Percentiles rank a stretch among this genome's conserved stretches.
Conservation (phyloP, 495 filamentous ascomycete species). For the Wilcoxina mikolae region DNA sequence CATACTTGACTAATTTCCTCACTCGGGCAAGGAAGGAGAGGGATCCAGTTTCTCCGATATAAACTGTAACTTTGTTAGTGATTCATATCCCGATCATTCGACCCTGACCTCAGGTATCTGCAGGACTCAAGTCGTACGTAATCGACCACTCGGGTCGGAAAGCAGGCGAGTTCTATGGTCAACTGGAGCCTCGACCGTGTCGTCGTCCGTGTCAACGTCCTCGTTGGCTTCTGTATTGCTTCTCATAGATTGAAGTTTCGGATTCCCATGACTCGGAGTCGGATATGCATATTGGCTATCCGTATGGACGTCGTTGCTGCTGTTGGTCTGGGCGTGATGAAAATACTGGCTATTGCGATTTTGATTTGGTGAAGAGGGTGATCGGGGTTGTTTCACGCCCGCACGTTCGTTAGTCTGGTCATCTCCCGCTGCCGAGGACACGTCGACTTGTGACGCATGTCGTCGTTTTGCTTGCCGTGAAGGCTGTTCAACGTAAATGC, state of each 20-base stretch:
- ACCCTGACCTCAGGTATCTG: too few species aligned
- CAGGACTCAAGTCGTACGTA: slow-evolving; percentile 5
- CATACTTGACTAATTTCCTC: slow-evolving; percentile 1
- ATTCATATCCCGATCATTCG: not conserved
- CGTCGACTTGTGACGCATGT: too few species aligned
- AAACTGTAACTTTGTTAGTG: slow-evolving; percentile 2
- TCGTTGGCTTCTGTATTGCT: not conserved
- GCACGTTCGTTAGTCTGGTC: not conserved
- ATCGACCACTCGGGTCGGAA: slow-evolving; percentile 1
- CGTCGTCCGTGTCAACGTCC: not conserved
- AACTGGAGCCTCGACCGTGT: slow-evolving; percentile 2
- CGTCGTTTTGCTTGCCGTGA: not conserved
- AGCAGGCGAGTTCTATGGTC: slow-evolving; percentile 5
- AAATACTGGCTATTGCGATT: not conserved
- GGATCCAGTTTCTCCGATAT: slow-evolving; percentile 7
- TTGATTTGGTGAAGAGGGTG: not conserved
- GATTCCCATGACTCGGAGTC: not conserved
- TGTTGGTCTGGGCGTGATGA: not conserved
- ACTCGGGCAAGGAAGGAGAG: slow-evolving; percentile 7
- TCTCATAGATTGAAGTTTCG: not conserved
- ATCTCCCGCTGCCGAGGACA: not conserved
- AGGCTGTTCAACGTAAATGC: slow-evolving; percentile 7
- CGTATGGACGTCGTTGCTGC: not conserved
- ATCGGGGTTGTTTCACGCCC: not conserved
- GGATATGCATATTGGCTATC: not conserved